These are phyloP conservation scores for Hyaloscypha hepaticicola DNA, from an alignment of 495 filamentous ascomycete species.

Conservation along the genomic window DNA sequence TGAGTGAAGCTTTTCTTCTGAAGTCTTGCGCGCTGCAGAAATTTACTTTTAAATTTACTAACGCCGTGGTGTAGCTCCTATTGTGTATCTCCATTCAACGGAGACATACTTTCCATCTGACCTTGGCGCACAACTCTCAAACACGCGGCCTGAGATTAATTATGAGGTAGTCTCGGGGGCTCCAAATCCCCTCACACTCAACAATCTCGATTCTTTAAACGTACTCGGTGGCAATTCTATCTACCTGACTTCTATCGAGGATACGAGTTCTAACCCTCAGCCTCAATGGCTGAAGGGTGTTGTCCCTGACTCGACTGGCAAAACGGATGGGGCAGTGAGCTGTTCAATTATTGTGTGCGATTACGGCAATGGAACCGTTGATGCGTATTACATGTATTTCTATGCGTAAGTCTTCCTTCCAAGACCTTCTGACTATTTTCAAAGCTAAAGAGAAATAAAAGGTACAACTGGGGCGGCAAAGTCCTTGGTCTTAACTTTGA, in stretches of 20 bases:
- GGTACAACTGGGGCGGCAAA: no score
- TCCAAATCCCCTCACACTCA: slow-evolving; percentile 57
- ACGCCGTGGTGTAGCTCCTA: slow-evolving; percentile 54
- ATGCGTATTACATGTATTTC: slow-evolving; percentile 99
- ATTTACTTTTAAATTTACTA: no score
- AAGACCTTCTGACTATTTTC: slow-evolving; percentile 91
- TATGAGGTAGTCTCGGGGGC: slow-evolving; percentile 61
- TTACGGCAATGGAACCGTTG: slow-evolving; percentile 56
- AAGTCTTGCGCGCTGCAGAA: no score
- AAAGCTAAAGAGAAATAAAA: no score
- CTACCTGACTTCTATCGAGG: slow-evolving; percentile 28
- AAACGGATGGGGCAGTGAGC: slow-evolving; percentile 23
- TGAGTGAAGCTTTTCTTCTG: no score
- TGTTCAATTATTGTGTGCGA: slow-evolving; percentile 29
- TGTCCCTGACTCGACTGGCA: slow-evolving; percentile 16
- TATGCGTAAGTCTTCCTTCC: slow-evolving; percentile 69
- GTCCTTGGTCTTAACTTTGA: slow-evolving; percentile 87
- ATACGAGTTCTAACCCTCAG: slow-evolving; percentile 5
- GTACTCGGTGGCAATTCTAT: slow-evolving; percentile 42
- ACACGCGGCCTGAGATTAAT: slow-evolving; percentile 70
- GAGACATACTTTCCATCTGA: slow-evolving; percentile 92
- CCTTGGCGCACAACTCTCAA: slow-evolving; percentile 78
- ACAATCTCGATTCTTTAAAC: slow-evolving; percentile 60
- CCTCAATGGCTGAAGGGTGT: slow-evolving; percentile 16
- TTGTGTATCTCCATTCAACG: slow-evolving; percentile 83